Base-by-base conservation (phyloP, 495 filamentous ascomycete genomes). In the Aspergillus sclerotiicarbonarius region DNA sequence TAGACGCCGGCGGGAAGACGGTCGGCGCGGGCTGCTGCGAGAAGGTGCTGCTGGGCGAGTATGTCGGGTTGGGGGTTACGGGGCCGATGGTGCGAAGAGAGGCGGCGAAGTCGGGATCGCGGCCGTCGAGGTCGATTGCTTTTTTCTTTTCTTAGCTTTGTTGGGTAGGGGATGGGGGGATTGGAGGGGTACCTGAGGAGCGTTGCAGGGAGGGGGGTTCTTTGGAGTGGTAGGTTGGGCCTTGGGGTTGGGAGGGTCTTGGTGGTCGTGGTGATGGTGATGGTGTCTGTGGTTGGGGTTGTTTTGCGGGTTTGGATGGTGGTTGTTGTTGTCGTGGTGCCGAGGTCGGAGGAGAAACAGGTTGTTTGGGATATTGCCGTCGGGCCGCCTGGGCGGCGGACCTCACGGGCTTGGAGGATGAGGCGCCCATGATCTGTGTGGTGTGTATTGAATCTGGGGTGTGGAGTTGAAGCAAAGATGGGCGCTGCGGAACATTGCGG, bases 51-150 rank as follows among this genome's bases (percentile, higher is more conserved):
- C 80, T 77, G 61, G 76, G 71, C 8, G 86, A 85, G 61, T 79
- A 67, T 31, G 81, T 84, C 9, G 84, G 84, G 54, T 74, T 74
- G 16, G 87, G 85, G 51, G 79, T 77, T 18, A 89, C 87, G 54
- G 87, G 80, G 54, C 87, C 87, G 60, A 90, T 77, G 41, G 71
- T 69, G 64, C 80, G 81, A 55, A 89, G 81, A 51, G 82, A 84
- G 61, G 77, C 78, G 50, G 81, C 82, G 70, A 84, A 87, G 67
- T 82, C 71, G 3, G 85, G 85, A 62, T 88, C 85, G n/a, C 76
- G 78, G 58, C 80, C 82, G 62, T 89, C 87, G 57, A 84, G 74
- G 64, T 87, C 80, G 57, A 88, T 83, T n/a, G 83, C 84, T 87
- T 58, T 59, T 29, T 49, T 51, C 51, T 35, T 21, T 10, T 37